Evolutionary conservation across 176 grass and related monocot genomes (phyloP), one percentile per base, ranked within the genome.

Genomic region (Zea mays): DNA sequence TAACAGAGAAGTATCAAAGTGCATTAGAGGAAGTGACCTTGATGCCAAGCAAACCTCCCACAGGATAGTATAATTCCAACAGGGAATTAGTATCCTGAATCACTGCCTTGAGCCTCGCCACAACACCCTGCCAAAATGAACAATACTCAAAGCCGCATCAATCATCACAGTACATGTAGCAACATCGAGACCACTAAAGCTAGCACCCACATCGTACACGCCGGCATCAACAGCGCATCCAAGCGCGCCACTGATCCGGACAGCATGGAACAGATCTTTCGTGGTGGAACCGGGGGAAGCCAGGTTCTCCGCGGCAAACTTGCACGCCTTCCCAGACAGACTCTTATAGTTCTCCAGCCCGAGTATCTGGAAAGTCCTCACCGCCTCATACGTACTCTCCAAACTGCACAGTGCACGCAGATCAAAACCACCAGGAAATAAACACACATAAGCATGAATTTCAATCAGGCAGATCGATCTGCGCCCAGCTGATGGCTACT

Each of bases 1-100:
- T 14, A 82, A 47, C 12, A 51, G 72, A 65, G 1, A 83, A 62
- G 4, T 13, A 76, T 78, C 0, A 43, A 45, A 59, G 8, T 15
- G 27, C 27, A 73, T 6, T 57, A 69, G 16, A 43, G 61, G 10
- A 10, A 15, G 27, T 77, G 67, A 96, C 92, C 90, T 99, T 99
- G 65, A 99, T 45, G 83, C 86, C 81, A 37, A 89, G 81, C 79
- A 96, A 82, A 46, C 88, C 88, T 83, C 88, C 79, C 33, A 91
- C 71, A 54, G 88, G 85, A 60, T 96, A 91, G 86, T 96, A 96
- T 37, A 96, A 89, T 57, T 96, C 88, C 45, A 93, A 81, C 47
- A 99, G 86, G 34, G 90, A 92, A 75, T 90, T 87, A 33, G 92
- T 65, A 68, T 86, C 88, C 75, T 99, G 93, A 78, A 99, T 72